Base-by-base conservation (phyloP, 1,139 yeast species). In the Taiozyma sp. region DNA sequence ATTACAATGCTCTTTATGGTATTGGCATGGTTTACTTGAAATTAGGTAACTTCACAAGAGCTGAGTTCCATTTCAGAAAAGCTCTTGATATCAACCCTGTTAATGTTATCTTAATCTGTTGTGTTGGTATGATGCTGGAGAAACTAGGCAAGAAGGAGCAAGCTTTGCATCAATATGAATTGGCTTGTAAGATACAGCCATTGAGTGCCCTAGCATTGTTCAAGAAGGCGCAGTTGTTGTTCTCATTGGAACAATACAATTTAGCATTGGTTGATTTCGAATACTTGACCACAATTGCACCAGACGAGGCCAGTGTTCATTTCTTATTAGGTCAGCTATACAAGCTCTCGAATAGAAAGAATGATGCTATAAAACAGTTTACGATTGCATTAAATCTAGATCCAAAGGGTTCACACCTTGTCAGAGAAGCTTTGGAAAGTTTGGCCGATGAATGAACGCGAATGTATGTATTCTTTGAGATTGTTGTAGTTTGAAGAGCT, bases 1-100 rank as follows among this genome's bases (percentile, higher is more conserved):
- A 91, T 66, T 93, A 92, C 68, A 93, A 93, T 69, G 98, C 99
- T 0, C 83, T 93, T 64, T 95, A 93, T 64, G 99, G 99, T 24
- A 80, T 95, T 53, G 99, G 99, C 8, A 91, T 91, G 96, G 96
- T 92, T 42, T 88, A 87, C 66, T 78, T 91, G 66, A 88, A 91
- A 61, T 71, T 91, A 50, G 98, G 97, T 4, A 92, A 90, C 62
- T 83, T 83, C 61, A 83, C 79, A 45, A 83, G 84, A 63, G 97
- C 99, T 0, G 93, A 91, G 61, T 80, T 83, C 56, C 96, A 91
- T 68, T 91, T 93, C 72, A 74, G 90, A 48, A 87, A 87, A 62
- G 99, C 99, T 0, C 81, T 89, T 22, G 80, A 86, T 43, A 89
- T 93, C 50, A 93, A 93, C 64, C 97, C 98, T 1, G 85, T 86